Evolutionary conservation across 1,284 basidiomycete genomes (phyloP).

Genomic region (Quambalaria eucalypti): DNA sequence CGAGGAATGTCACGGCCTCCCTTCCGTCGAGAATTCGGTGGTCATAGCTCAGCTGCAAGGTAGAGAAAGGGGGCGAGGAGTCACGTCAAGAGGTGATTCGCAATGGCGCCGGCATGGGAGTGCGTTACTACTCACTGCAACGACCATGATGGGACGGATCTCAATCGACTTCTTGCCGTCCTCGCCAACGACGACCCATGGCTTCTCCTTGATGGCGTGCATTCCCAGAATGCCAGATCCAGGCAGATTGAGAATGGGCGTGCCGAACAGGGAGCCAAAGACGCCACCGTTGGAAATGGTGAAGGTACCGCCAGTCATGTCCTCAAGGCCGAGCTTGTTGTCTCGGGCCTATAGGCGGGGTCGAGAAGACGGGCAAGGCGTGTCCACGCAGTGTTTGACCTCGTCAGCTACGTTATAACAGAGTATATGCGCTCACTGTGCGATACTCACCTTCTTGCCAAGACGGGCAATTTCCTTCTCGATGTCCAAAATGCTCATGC

Average conservation of each 20-base stretch:
- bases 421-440: not conserved
- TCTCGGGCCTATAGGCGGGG: slow-evolving; percentile 69
- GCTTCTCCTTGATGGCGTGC: slow-evolving; percentile 90
- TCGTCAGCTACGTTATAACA: not conserved
- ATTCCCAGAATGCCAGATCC: slow-evolving; percentile 90
- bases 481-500: slow-evolving; percentile 77
- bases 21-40: slow-evolving; percentile 90
- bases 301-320: slow-evolving; percentile 82
- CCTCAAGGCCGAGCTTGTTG: slow-evolving; percentile 82
- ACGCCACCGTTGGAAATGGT: slow-evolving; percentile 99
- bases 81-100: not conserved
- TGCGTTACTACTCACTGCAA: too few relatives aligned
- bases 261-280: slow-evolving; percentile 92
- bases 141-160: slow-evolving; percentile 89
- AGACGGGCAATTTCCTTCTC: slow-evolving; percentile 83
- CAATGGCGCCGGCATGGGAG: not conserved
- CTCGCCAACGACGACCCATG: slow-evolving; percentile 65
- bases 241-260: slow-evolving; percentile 86
- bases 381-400: not conserved
- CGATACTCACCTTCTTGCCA: slow-evolving; percentile 64
- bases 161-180: slow-evolving; percentile 61
- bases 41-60: slow-evolving; percentile 90
- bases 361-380: not conserved
- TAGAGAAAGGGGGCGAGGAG: slow-evolving; percentile 36
- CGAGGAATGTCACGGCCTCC: slow-evolving; percentile 95